phyloP scores from a whole-genome alignment of 129 eudicot genomes.

The Centaurea solstitialis region DNA sequence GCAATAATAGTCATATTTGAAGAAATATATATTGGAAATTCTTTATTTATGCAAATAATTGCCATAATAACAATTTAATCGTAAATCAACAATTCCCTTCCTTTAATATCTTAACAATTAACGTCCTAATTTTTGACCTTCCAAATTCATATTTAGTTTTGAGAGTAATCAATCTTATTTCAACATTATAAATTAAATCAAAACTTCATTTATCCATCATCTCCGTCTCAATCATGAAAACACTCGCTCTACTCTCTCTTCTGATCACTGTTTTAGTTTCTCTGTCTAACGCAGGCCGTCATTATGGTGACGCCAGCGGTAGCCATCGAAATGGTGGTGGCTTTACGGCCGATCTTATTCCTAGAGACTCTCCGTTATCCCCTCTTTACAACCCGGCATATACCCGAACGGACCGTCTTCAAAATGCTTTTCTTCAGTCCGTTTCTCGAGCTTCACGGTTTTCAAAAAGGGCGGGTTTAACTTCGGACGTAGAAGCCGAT shows the following conservation, averaged over 20 bases:
- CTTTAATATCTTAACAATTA: conserved; percentile 1
- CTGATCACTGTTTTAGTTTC: conserved; percentile 7
- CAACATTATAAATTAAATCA: conserved; percentile 3
- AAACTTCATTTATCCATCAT: conserved; percentile 5
- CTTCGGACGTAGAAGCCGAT: conserved; percentile 17
- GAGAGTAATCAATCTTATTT: background rate
- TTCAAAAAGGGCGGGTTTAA: background rate
- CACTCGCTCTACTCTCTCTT: conserved; percentile 1
- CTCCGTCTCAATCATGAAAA: conserved; percentile 20
- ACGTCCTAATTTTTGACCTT: conserved; percentile 17
- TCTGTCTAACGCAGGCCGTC: conserved; percentile 6
- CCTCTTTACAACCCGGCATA: conserved; percentile 46
- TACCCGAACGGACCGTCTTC: conserved; percentile 24
- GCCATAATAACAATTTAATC: background rate
- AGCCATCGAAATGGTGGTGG: background rate
- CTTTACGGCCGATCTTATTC: conserved; percentile 49
- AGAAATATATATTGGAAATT: background rate
- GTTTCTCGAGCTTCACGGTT: conserved; percentile 23
- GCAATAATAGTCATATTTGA: background rate
- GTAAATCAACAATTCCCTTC: background rate
- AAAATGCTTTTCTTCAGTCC: conserved; percentile 39
- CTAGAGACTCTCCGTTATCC: conserved; percentile 56
- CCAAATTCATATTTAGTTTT: conserved; percentile 6
- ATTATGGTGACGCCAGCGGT: background rate
- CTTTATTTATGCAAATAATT: conserved; percentile 14